Percentiles rank a stretch among this genome's conserved stretches.
Conservation (phyloP, 2,329 filamentous ascomycete species). For the Eutypella sp. region DNA sequence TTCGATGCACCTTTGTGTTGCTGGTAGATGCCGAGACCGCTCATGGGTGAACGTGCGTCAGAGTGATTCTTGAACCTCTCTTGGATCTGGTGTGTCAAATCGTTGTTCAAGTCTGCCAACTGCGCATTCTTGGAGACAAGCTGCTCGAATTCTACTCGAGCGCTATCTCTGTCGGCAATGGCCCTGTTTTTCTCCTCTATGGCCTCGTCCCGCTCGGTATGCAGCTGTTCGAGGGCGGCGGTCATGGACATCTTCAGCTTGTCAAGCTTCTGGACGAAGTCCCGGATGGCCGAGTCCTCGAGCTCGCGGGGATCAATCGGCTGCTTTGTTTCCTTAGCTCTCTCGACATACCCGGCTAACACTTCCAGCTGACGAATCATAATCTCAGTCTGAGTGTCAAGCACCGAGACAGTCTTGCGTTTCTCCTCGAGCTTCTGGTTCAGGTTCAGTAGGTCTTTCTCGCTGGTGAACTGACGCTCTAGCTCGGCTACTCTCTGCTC, state of each 20-base stretch:
- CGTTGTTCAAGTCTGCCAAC: constrained; percentile 90
- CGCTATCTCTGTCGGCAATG: constrained; percentile 83
- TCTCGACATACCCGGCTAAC: constrained; percentile 81
- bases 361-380: constrained; percentile 89
- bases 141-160: constrained; percentile 92
- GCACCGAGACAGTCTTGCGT: constrained; percentile 87
- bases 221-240: constrained; percentile 53
- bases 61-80: constrained; percentile 76
- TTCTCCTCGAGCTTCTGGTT: constrained; percentile 90
- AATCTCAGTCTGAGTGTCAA: constrained; percentile 93
- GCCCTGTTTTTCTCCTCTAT: constrained; percentile 81
- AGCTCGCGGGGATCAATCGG: constrained; percentile 76
- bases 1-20: constrained; percentile 46
- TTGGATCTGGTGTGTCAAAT: constrained; percentile 90
- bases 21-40: constrained; percentile 54
- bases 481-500: constrained; percentile 85
- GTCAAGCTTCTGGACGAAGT: constrained; percentile 73
- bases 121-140: constrained; percentile 92
- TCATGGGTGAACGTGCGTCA: constrained; percentile 48
- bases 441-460: constrained; percentile 65
- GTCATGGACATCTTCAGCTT: constrained; percentile 56
- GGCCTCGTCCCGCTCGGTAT: constrained; percentile 71
- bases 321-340: constrained; percentile 75
- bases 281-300: constrained; percentile 86
- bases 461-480: constrained; percentile 66